These are phyloP conservation scores for Astraeus odoratus DNA, from an alignment of 768 basidiomycete genomes.

Conservation along the genomic window DNA sequence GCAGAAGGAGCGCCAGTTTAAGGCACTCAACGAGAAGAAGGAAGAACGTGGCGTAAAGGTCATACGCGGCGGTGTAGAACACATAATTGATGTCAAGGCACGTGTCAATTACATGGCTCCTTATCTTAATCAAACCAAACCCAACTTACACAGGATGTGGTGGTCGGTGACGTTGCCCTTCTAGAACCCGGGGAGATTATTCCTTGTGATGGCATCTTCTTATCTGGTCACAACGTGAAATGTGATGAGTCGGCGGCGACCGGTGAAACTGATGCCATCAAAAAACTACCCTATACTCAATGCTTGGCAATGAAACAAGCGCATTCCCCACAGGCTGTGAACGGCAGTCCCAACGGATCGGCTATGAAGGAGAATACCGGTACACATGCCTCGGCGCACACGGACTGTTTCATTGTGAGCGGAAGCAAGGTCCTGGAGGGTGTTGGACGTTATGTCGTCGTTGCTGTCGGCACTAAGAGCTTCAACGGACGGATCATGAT, in stretches of 20 bases:
- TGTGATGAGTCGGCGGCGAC: slow-evolving; percentile 97
- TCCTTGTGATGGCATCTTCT: slow-evolving; percentile 93
- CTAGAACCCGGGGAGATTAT: slow-evolving; percentile 94
- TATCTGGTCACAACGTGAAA: slow-evolving; percentile 86
- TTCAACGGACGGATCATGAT: slow-evolving; percentile 99
- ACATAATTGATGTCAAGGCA: slow-evolving; percentile 77
- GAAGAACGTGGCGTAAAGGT: slow-evolving; percentile 89
- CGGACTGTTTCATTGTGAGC: slow-evolving; percentile 87
- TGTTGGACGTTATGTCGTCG: slow-evolving; percentile 86
- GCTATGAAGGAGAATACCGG: slow-evolving; percentile 1
- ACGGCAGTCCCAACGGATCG: slow-evolving; percentile 22
- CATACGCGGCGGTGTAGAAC: slow-evolving; percentile 65
- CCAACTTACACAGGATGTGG: slow-evolving; percentile 55
- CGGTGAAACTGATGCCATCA: slow-evolving; percentile 94
- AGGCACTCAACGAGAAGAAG: slow-evolving; percentile 85
- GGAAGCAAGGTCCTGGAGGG: slow-evolving; percentile 94
- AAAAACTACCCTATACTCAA: slow-evolving; percentile 75
- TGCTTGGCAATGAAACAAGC: slow-evolving; percentile 48
- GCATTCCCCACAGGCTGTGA: slow-evolving; percentile 11
- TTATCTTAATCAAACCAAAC: slow-evolving; percentile 7
- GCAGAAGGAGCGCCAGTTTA: slow-evolving; percentile 98
- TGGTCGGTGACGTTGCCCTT: slow-evolving; percentile 89
- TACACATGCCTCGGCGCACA: slow-evolving; percentile 40
- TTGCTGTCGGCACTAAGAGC: slow-evolving; percentile 85
- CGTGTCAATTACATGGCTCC: background rate